Conservation (phyloP, 2,329 filamentous ascomycete genomes). For the Mycosphaerella arachidis region DNA sequence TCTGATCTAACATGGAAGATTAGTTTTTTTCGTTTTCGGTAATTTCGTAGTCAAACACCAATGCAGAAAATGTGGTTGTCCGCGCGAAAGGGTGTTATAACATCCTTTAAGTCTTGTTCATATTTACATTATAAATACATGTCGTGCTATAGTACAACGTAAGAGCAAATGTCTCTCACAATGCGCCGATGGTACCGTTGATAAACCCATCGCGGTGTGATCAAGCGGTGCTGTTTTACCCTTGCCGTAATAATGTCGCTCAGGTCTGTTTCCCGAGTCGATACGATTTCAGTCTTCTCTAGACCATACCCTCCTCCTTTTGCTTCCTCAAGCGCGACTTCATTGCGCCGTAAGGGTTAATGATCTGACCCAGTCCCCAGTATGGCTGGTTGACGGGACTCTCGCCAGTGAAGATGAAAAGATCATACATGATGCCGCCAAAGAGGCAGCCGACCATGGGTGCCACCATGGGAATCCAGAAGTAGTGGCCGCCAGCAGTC, state of each 20-base stretch:
- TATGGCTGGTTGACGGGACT: slow-evolving; percentile 60
- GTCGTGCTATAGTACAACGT: background rate
- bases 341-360: slow-evolving; percentile 24
- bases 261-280: background rate
- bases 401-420: slow-evolving; percentile 60
- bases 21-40: background rate
- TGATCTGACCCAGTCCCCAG: slow-evolving; percentile 28
- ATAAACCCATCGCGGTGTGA: background rate
- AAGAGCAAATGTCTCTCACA: background rate
- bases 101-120: background rate
- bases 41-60: background rate
- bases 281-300: background rate
- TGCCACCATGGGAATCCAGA: slow-evolving; percentile 64
- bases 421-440: slow-evolving; percentile 63
- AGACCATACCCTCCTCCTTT: slow-evolving; percentile 28
- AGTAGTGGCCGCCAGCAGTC: slow-evolving; percentile 61
- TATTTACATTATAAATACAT: background rate
- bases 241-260: background rate
- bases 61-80: background rate
- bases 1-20: background rate
- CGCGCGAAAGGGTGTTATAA: background rate
- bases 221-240: background rate
- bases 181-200: background rate
- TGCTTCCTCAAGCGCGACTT: slow-evolving; percentile 22
- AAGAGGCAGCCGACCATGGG: slow-evolving; percentile 60